A percentile compares a stretch with the other conserved stretches of the same genome.
phyloP scores from a whole-genome alignment of 1,139 yeast genomes.

The Insectozyma bohioensis region DNA sequence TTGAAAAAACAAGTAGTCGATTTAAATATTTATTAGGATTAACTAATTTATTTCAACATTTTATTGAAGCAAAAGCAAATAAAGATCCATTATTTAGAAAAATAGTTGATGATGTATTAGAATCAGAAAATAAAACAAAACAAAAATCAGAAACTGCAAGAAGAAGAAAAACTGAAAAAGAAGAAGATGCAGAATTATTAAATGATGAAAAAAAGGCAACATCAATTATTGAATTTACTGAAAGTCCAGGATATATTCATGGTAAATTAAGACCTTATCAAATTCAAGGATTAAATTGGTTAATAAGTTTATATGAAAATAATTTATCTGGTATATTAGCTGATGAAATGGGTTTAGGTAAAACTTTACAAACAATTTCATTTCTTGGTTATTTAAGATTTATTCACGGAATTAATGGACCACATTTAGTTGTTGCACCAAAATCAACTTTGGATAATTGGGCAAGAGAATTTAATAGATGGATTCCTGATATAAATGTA shows the following conservation, averaged over 20 bases:
- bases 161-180: slow-evolving; percentile 63
- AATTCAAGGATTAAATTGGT: slow-evolving; percentile 92
- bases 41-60: slow-evolving; percentile 68
- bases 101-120: slow-evolving; percentile 42
- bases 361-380: slow-evolving; percentile 90
- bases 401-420: slow-evolving; percentile 61
- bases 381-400: slow-evolving; percentile 72
- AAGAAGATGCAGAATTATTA: slow-evolving; percentile 67
- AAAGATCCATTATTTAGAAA: slow-evolving; percentile 58
- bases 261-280: slow-evolving; percentile 80
- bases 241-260: slow-evolving; percentile 62
- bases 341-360: slow-evolving; percentile 98
- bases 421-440: slow-evolving; percentile 73
- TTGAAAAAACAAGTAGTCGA: slow-evolving; percentile 57
- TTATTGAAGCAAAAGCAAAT: slow-evolving; percentile 64
- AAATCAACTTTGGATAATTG: slow-evolving; percentile 80
- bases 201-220: slow-evolving; percentile 51
- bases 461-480: slow-evolving; percentile 71
- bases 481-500: slow-evolving; percentile 78
- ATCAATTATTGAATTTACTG: slow-evolving; percentile 55
- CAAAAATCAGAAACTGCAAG: slow-evolving; percentile 25
- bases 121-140: slow-evolving; percentile 21
- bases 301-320: slow-evolving; percentile 78
- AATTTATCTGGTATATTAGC: slow-evolving; percentile 89
- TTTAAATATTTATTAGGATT: slow-evolving; percentile 66